Evolutionary conservation across 2,329 filamentous ascomycete species (phyloP), one percentile per base, ranked within the genome.

Genomic region (Diaporthe vaccinii): DNA sequence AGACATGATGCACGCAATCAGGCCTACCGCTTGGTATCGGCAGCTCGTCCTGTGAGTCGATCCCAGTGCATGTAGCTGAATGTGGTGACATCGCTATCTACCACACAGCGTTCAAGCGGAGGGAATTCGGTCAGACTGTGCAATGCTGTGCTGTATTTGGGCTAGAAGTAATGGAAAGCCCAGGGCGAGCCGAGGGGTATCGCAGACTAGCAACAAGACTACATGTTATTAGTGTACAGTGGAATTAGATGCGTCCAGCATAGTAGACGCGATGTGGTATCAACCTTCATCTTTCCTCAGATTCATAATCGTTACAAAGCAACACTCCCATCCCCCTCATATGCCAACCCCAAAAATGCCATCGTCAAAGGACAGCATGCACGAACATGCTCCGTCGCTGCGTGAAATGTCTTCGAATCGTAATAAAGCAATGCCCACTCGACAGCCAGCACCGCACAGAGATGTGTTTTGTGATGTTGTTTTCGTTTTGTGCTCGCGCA

Each of bases 161-260:
- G 46, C 58, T 49, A 55, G 44, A 73, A 53, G 14, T 25, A 51
- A 65, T 39, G 31, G 31, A 51, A 65, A 73, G n/a, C 58, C 71
- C 58, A 31, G n/a, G 58, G 31, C n/a, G n/a, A 73, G 46, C 71
- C 58, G 10, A 39, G 20, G 62, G 71, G 71, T 65, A 55, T 65
- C 71, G 61, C 46, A 73, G 70, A 73, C 49, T 51, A 62, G 46
- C 31, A 65, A 55, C 46, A 46, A 57, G n/a, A 57, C 34, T 65
- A 57, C 59, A 65, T 65, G 61, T 3, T 73, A 65, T 73, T 65
- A 73, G 58, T 69, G 22, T 65, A 73, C 71, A 31, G 36, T 61
- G 36, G 22, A 34, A 73, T 73, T 65, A 73, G 36, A 73, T 41
- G 25, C 58, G 36, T 73, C 71, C 46, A 73, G 46, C 36, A 65